phyloP scores from a whole-genome alignment of 257 asterid genomes.

The Capsicum pubescens region DNA sequence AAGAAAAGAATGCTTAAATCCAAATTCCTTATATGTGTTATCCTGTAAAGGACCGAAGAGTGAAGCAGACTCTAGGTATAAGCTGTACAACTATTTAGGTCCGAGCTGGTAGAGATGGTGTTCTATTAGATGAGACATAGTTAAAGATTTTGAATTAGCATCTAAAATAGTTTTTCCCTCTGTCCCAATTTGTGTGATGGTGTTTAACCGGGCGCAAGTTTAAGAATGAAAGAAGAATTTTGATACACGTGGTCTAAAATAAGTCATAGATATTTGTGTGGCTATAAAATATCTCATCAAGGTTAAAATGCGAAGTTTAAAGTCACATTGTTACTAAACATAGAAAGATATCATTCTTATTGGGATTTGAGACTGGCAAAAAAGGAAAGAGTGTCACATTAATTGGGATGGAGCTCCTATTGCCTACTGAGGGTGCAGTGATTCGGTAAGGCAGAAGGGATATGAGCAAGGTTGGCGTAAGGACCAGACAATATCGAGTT shows the following conservation, averaged over 20 bases:
- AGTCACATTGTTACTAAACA: not conserved
- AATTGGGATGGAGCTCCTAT: constrained; percentile 17
- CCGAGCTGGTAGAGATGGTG: constrained; percentile 7
- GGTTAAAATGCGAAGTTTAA: not conserved
- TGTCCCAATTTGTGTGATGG: not conserved
- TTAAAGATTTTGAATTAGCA: constrained; percentile 10
- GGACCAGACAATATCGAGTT: not conserved
- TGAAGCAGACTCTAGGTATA: not conserved
- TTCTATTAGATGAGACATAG: not conserved
- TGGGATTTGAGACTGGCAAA: not conserved
- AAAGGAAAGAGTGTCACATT: not conserved
- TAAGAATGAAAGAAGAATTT: not conserved
- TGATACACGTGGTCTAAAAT: not conserved
- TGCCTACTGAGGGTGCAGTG: not conserved
- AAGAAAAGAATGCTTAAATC: not conserved
- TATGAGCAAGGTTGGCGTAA: not conserved
- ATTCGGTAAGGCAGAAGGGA: not conserved
- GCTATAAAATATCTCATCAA: not conserved
- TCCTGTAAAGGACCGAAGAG: not conserved
- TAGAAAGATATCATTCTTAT: not conserved
- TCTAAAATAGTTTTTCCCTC: not conserved
- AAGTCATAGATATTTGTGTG: not conserved
- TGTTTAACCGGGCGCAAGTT: not conserved
- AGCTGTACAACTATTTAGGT: constrained; percentile 17
- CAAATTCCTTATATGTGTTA: not conserved